Evolutionary conservation across 805 yeast species (phyloP), one percentile per base, ranked within the genome.

Genomic region (Nakazawaea holstii): DNA sequence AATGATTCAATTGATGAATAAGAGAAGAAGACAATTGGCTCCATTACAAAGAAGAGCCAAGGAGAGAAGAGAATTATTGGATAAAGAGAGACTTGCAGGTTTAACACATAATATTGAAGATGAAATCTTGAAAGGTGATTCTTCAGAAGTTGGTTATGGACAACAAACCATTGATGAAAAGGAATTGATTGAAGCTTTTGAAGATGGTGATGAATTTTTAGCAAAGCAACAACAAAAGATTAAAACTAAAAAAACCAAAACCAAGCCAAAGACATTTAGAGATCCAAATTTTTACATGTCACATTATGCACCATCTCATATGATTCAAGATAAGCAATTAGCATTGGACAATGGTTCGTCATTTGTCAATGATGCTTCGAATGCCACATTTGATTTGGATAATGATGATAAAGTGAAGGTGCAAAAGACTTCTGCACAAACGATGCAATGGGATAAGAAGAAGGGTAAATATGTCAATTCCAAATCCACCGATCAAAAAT

Each of bases 381-480:
- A 73, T 29, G 97, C 96, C 0, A 74, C 96, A 0, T 92, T 90
- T 65, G 97, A 91, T 59, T 70, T 94, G 55, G 83, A 76, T 49
- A 80, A 74, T 40, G 90, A 87, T 57, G 80, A 77, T 52, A 86
- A 83, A 55, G 75, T 80, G 39, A 82, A 77, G 59, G 77, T 68
- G 42, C 83, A 84, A 63, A 81, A 75, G 51, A 91, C 84, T 60
- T 70, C 75, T 3, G 73, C 74, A 49, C 79, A 77, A 41, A 80
- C 82, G 20, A 83, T 86, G 75, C 77, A 79, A 61, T 92, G 99
- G 99, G 97, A 92, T 68, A 87, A 79, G 66, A 88, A 89, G 77
- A 84, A 87, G 65, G 94, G 95, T 59, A 89, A 89, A 54, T 92
- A 87, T 65, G 77, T 91, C 60, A 87, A 87, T 62, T 74, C 87